Evolutionary conservation across 139 green algal genomes (phyloP).

Genomic region (Pleodorina starrii): DNA sequence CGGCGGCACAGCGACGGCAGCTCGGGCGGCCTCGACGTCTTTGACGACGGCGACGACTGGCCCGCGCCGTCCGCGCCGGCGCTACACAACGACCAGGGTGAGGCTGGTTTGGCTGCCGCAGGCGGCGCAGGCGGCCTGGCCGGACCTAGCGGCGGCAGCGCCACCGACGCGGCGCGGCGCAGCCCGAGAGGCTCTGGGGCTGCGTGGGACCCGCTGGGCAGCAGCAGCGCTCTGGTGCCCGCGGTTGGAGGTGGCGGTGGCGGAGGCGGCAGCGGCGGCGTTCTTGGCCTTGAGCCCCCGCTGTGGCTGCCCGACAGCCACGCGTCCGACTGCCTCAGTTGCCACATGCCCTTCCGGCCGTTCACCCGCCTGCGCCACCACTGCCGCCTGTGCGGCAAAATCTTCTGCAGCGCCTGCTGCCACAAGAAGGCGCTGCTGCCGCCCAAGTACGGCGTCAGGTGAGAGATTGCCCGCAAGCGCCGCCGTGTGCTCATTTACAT

Average conservation of each 20-base stretch:
- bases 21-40: not conserved
- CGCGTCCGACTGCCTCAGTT: constrained; percentile 67
- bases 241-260: not conserved
- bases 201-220: constrained; percentile 2
- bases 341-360: constrained; percentile 72
- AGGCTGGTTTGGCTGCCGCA: not conserved
- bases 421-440: constrained; percentile 78
- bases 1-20: constrained; percentile 40
- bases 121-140: not conserved
- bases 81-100: not conserved
- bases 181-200: not conserved
- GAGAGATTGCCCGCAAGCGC: too few relatives aligned
- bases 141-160: not conserved
- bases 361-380: constrained; percentile 79
- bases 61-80: not conserved
- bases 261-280: not conserved
- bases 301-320: constrained; percentile 84
- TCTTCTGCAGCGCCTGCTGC: constrained; percentile 85
- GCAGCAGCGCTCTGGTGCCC: not conserved
- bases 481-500: too few relatives aligned
- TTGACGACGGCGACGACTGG: not conserved
- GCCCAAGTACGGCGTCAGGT: constrained; percentile 78
- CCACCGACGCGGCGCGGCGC: not conserved
- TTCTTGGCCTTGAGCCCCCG: constrained; percentile 80
- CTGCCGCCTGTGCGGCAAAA: constrained; percentile 80